A percentile compares a stretch with the other conserved stretches of the same genome.
These are phyloP conservation scores for Tricholoma furcatifolium DNA, from an alignment of 768 basidiomycete species.

Conservation along the genomic window DNA sequence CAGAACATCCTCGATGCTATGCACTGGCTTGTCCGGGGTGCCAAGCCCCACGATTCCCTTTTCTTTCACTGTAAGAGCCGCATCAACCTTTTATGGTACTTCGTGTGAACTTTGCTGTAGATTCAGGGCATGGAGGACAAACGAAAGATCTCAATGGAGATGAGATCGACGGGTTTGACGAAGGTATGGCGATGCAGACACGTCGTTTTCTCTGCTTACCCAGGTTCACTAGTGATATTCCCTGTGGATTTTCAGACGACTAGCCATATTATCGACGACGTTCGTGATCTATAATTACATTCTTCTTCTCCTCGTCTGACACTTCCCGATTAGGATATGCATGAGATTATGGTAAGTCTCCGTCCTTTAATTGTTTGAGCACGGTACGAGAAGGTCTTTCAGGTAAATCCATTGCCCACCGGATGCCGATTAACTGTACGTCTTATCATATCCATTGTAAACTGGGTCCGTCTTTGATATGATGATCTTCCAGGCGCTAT, in stretches of 20 bases:
- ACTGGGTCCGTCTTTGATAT: not conserved
- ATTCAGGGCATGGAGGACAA: slow-evolving; percentile 97
- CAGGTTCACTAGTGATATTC: slow-evolving; percentile 63
- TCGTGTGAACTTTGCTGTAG: slow-evolving; percentile 29
- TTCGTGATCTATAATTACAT: slow-evolving; percentile 21
- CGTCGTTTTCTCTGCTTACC: not conserved
- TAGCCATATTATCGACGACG: slow-evolving; percentile 77
- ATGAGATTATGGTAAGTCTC: slow-evolving; percentile 42
- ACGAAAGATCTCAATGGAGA: slow-evolving; percentile 75
- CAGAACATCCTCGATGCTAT: slow-evolving; percentile 48
- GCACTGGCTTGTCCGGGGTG: slow-evolving; percentile 65
- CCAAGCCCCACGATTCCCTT: slow-evolving; percentile 67
- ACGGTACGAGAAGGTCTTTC: not conserved
- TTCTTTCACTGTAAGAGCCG: slow-evolving; percentile 67
- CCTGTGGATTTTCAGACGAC: slow-evolving; percentile 80
- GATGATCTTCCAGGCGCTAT: slow-evolving; percentile 37
- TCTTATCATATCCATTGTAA: not conserved
- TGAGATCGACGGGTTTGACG: slow-evolving; percentile 78
- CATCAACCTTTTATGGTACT: not conserved
- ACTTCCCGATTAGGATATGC: slow-evolving; percentile 38
- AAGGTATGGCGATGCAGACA: slow-evolving; percentile 40
- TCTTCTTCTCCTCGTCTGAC: not conserved
- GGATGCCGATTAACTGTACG: slow-evolving; percentile 57
- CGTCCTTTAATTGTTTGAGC: not conserved
- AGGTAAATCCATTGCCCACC: slow-evolving; percentile 44